A percentile compares a stretch with the other conserved stretches of the same genome.
Conservation (phyloP, 2,329 filamentous ascomycete genomes). For the Paracoccidioides lutzii region DNA sequence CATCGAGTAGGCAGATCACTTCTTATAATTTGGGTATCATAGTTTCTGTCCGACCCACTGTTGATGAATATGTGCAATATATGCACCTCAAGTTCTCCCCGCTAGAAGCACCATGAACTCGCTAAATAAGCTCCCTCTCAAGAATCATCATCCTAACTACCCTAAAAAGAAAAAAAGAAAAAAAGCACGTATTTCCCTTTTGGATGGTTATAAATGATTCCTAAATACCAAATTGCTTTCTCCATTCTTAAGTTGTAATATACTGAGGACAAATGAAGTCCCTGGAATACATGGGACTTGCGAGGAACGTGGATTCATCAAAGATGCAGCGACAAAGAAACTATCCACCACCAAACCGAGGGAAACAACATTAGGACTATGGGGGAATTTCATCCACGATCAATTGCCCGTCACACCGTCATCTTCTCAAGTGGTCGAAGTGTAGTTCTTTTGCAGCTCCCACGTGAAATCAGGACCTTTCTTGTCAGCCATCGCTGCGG, state of each 20-base stretch:
- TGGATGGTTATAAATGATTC: not conserved
- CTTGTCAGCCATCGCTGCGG: not conserved
- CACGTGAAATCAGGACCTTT: not conserved
- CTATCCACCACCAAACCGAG: not conserved
- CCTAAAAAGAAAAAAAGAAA: no score
- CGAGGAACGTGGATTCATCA: not conserved
- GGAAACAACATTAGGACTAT: not conserved
- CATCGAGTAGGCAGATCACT: no score
- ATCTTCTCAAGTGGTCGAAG: no score
- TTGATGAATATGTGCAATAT: no score
- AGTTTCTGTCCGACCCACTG: no score
- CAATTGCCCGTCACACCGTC: not conserved
- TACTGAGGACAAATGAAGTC: not conserved
- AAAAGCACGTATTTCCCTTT: no score
- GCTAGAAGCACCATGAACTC: no score
- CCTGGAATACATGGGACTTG: not conserved
- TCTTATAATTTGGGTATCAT: no score
- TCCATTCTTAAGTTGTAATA: not conserved
- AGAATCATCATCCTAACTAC: no score
- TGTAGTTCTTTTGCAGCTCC: constrained; percentile 10
- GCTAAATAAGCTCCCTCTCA: no score
- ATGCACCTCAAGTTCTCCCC: no score
- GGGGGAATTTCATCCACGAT: not conserved
- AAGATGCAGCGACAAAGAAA: not conserved
- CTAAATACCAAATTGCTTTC: not conserved